Percentiles rank a stretch among this genome's conserved stretches.
phyloP scores from a whole-genome alignment of 495 filamentous ascomycete genomes.

The Penicillium chermesinum region DNA sequence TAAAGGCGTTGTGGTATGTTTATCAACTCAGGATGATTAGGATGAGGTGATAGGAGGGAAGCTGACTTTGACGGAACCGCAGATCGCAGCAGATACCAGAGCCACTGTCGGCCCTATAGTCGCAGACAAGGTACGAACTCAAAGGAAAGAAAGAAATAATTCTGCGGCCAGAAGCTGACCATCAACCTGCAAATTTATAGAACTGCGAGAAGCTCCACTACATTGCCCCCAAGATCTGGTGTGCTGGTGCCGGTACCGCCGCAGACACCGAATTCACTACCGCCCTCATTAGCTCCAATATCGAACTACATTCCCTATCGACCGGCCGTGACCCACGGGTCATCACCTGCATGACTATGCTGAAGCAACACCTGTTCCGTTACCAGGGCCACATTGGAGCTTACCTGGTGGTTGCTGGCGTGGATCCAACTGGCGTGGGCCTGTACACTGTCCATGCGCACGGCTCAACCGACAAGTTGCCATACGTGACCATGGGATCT shows the following conservation, averaged over 20 bases:
- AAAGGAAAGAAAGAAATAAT: background rate
- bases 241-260: conserved; percentile 95
- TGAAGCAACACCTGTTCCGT: conserved; percentile 98
- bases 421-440: conserved; percentile 93
- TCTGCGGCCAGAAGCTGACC: background rate
- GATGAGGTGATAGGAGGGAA: conserved; percentile 1
- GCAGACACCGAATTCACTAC: conserved; percentile 99
- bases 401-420: conserved; percentile 95
- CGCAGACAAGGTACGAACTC: conserved; percentile 81
- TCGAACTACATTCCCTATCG: conserved; percentile 92
- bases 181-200: conserved; percentile 31
- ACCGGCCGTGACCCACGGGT: conserved; percentile 95
- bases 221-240: conserved; percentile 99
- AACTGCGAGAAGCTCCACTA: conserved; percentile 99
- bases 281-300: conserved; percentile 93
- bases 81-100: conserved; percentile 97
- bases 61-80: conserved; percentile 18
- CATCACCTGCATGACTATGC: conserved; percentile 98
- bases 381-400: conserved; percentile 98
- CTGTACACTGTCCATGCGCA: conserved; percentile 99
- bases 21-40: background rate
- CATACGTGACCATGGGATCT: conserved; percentile 98
- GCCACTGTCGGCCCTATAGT: conserved; percentile 97
- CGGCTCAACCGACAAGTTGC: conserved; percentile 96
- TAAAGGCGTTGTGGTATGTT: conserved; percentile 84